Percentiles rank a stretch among this genome's conserved stretches.
phyloP scores from a whole-genome alignment of 2,329 filamentous ascomycete genomes.

The Penicillium verrucosum region DNA sequence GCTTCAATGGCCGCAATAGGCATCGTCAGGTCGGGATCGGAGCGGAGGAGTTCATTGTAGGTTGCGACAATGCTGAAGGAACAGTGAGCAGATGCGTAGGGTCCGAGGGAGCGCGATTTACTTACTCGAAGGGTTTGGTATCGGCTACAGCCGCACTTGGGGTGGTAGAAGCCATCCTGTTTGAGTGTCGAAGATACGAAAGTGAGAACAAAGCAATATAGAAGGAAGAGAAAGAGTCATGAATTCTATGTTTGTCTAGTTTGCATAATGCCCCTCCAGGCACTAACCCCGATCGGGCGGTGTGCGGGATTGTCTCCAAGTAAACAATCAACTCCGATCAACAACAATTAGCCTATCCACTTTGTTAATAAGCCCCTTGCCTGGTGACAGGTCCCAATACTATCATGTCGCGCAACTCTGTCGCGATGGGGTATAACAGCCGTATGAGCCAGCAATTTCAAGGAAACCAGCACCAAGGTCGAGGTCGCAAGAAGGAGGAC shows the following conservation, averaged over 20 bases:
- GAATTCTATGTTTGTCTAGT: constrained; percentile 38
- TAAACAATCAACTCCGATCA: constrained; percentile 36
- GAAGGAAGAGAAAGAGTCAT: constrained; percentile 18
- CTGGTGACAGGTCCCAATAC: not conserved
- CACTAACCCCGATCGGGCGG: constrained; percentile 30
- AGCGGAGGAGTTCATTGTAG: constrained; percentile 61
- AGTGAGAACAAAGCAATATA: constrained; percentile 6
- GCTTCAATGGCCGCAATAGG: constrained; percentile 92
- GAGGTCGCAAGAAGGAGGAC: constrained; percentile 54
- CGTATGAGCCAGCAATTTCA: constrained; percentile 54
- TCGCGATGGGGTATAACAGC: constrained; percentile 49
- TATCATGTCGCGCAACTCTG: constrained; percentile 7
- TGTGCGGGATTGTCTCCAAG: constrained; percentile 24
- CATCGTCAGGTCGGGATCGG: constrained; percentile 85
- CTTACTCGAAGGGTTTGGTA: constrained; percentile 41
- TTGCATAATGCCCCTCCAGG: constrained; percentile 34
- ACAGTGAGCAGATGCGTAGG: constrained; percentile 16
- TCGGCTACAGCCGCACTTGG: constrained; percentile 19
- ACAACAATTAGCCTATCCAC: constrained; percentile 19
- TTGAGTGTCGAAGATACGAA: constrained; percentile 3
- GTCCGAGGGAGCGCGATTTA: not conserved
- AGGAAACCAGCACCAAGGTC: constrained; percentile 46
- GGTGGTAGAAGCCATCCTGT: constrained; percentile 31
- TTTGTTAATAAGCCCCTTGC: constrained; percentile 4
- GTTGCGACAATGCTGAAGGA: constrained; percentile 57